phyloP scores from a whole-genome alignment of 306 rosid genomes.

The Oxytropis ochrocephala region DNA sequence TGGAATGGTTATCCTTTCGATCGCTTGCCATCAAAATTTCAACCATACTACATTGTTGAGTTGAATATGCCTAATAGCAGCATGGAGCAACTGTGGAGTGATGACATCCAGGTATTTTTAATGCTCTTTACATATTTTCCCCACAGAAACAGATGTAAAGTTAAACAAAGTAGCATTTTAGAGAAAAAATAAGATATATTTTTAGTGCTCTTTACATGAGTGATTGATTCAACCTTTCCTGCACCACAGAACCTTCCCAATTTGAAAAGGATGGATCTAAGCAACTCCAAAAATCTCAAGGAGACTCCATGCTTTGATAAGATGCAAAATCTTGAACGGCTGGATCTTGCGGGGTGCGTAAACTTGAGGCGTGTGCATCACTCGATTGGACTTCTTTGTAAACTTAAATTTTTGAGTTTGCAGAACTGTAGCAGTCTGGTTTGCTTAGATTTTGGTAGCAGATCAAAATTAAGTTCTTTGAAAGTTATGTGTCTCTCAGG shows the following conservation, averaged over 20 bases:
- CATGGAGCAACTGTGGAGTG: neutral
- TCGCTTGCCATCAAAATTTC: neutral
- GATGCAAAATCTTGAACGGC: neutral
- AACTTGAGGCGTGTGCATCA: neutral
- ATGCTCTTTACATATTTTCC: neutral
- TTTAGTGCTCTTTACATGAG: no score
- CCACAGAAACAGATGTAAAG: neutral
- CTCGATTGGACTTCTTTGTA: neutral
- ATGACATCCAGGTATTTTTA: neutral
- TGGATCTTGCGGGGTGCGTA: conserved; percentile 1
- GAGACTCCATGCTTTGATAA: neutral
- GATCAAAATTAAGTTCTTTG: neutral
- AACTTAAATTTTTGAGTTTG: conserved; percentile 2
- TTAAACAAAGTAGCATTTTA: neutral
- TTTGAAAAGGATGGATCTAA: neutral
- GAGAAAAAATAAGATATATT: neutral
- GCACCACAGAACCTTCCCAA: neutral
- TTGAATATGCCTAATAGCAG: neutral
- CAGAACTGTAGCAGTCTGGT: neutral
- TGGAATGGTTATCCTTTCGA: conserved; percentile 6
- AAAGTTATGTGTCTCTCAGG: neutral
- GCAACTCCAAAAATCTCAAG: neutral
- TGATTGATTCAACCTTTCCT: no score
- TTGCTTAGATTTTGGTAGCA: neutral
- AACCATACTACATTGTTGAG: neutral